phyloP scores from a whole-genome alignment of 1,284 basidiomycete species.

The Erythrobasidium hasegawianum region DNA sequence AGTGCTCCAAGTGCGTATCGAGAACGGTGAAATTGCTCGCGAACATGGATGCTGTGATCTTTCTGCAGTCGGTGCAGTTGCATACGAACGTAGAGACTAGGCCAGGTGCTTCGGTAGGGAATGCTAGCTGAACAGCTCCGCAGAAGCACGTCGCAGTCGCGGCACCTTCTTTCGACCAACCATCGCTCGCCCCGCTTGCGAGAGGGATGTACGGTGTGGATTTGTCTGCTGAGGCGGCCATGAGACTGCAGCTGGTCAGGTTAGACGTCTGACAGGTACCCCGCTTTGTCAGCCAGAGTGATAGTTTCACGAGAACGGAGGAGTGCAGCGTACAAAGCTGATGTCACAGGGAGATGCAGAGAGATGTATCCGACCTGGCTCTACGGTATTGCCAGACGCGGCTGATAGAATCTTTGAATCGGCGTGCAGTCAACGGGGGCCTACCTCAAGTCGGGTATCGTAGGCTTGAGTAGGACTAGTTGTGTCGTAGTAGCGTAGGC shows the following conservation, averaged over 20 bases:
- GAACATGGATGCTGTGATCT: slow-evolving; percentile 49
- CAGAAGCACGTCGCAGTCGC: slow-evolving; percentile 50
- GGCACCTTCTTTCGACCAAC: slow-evolving; percentile 42
- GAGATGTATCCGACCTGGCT: no score
- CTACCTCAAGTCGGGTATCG: no score
- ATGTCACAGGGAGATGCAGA: no score
- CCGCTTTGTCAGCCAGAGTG: no score
- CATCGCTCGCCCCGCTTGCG: slow-evolving; percentile 1
- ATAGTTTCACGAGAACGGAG: no score
- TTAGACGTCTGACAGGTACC: no score
- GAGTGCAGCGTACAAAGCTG: no score
- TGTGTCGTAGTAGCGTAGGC: no score
- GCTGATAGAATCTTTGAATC: no score
- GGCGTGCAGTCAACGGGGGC: no score
- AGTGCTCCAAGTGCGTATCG: slow-evolving; percentile 41
- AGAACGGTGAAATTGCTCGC: slow-evolving; percentile 48
- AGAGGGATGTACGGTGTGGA: background rate
- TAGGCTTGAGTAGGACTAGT: no score
- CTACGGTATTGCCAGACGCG: no score
- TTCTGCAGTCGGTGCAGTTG: slow-evolving; percentile 49
- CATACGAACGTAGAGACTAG: slow-evolving; percentile 46
- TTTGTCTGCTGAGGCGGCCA: background rate
- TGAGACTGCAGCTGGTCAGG: background rate
- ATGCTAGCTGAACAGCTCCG: slow-evolving; percentile 47
- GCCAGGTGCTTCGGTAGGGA: slow-evolving; percentile 46